These are phyloP conservation scores for Aspergillus incahuasiensis DNA, from an alignment of 495 filamentous ascomycete genomes.

Conservation along the genomic window DNA sequence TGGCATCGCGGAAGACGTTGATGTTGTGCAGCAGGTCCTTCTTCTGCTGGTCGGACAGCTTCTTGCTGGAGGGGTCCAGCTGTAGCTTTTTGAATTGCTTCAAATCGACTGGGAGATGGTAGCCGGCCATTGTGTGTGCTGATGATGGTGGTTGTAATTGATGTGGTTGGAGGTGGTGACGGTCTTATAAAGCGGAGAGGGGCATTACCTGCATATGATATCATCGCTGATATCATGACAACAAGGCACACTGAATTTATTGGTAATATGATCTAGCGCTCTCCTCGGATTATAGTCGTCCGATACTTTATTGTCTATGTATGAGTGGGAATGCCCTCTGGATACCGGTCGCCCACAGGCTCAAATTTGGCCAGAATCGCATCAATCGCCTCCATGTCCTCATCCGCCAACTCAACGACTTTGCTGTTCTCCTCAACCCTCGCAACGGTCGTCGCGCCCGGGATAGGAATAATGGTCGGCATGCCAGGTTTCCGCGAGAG, in stretches of 20 bases:
- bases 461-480: constrained; percentile 77
- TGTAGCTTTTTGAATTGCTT: constrained; percentile 36
- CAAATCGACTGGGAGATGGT: constrained; percentile 35
- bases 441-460: constrained; percentile 56
- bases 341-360: constrained; percentile 29
- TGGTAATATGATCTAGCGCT: too few species aligned
- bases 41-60: constrained; percentile 31
- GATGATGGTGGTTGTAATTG: too few species aligned
- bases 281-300: background rate
- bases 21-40: constrained; percentile 35
- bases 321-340: constrained; percentile 23
- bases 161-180: too few species aligned
- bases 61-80: constrained; percentile 30
- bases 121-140: constrained; percentile 2
- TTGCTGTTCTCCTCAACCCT: constrained; percentile 44
- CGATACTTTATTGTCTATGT: background rate
- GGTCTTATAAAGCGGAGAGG: background rate
- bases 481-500: constrained; percentile 55
- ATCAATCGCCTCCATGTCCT: constrained; percentile 46
- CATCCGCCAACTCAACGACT: constrained; percentile 32
- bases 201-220: background rate
- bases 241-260: background rate
- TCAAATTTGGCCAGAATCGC: constrained; percentile 34
- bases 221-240: background rate
- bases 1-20: constrained; percentile 37